phyloP scores from a whole-genome alignment of 2,329 filamentous ascomycete species.

The Mycocentrospora acerina region DNA sequence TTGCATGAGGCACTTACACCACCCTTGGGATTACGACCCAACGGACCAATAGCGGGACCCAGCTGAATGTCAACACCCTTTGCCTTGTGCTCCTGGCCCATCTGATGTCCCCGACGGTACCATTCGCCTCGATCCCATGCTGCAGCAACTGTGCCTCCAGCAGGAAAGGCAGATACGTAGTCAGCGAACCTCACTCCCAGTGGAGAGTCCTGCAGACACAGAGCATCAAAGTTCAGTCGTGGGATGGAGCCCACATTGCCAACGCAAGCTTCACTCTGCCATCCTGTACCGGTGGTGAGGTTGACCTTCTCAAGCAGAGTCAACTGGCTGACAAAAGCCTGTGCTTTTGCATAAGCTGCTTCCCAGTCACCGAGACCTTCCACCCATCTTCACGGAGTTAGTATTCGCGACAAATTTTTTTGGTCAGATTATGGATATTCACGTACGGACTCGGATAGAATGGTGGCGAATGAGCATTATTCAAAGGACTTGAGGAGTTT shows the following conservation, averaged over 20 bases:
- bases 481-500: slow-evolving; percentile 23
- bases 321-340: slow-evolving; percentile 77
- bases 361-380: slow-evolving; percentile 72
- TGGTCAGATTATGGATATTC: background rate
- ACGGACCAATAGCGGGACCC: slow-evolving; percentile 74
- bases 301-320: slow-evolving; percentile 92
- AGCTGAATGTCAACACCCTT: slow-evolving; percentile 77
- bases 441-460: slow-evolving; percentile 74
- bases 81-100: slow-evolving; percentile 72
- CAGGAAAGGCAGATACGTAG: slow-evolving; percentile 78
- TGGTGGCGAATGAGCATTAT: slow-evolving; percentile 56
- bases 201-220: slow-evolving; percentile 88
- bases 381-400: slow-evolving; percentile 61
- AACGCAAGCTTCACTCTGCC: slow-evolving; percentile 55
- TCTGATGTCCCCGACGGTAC: slow-evolving; percentile 66
- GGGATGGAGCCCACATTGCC: slow-evolving; percentile 72
- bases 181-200: slow-evolving; percentile 77
- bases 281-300: slow-evolving; percentile 87
- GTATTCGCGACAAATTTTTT: background rate
- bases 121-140: slow-evolving; percentile 77
- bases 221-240: slow-evolving; percentile 65
- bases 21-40: slow-evolving; percentile 67
- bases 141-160: slow-evolving; percentile 77
- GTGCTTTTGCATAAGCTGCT: slow-evolving; percentile 73
- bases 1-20: slow-evolving; percentile 53